Conservation (phyloP, 371 early-diverging fungal genomes). For the Mucor piriformis region DNA sequence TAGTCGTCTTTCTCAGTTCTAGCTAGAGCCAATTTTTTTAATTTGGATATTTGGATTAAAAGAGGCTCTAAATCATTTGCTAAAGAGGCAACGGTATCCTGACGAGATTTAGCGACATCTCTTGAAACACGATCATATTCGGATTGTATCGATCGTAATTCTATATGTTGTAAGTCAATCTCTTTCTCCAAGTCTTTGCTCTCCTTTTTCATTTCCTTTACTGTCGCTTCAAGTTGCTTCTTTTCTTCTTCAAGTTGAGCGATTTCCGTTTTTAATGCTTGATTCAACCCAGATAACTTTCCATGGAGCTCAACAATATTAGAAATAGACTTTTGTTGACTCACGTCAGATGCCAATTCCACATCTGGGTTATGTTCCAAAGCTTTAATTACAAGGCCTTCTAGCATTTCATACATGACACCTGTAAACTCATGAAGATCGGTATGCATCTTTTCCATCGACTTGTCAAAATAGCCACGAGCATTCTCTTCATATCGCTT, state of each 20-base stretch:
- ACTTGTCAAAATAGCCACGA: constrained; percentile 44
- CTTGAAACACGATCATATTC: constrained; percentile 33
- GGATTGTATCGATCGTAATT: constrained; percentile 25
- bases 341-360: not conserved
- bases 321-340: constrained; percentile 7
- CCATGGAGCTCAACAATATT: constrained; percentile 23
- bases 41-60: constrained; percentile 32
- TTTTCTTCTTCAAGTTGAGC: constrained; percentile 31
- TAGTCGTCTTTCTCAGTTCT: not conserved
- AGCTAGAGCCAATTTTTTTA: constrained; percentile 25
- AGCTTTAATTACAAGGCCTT: constrained; percentile 41
- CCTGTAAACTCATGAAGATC: constrained; percentile 51
- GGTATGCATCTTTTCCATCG: constrained; percentile 45
- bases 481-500: constrained; percentile 53
- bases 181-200: constrained; percentile 27
- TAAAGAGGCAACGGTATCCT: constrained; percentile 22
- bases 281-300: constrained; percentile 28
- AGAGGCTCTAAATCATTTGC: constrained; percentile 44
- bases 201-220: constrained; percentile 22
- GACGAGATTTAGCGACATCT: constrained; percentile 23
- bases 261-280: constrained; percentile 29
- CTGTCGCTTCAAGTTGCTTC: constrained; percentile 13
- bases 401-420: constrained; percentile 53
- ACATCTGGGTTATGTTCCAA: constrained; percentile 25
- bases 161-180: constrained; percentile 26